Evolutionary conservation across 257 asterid genomes (phyloP).

Genomic region (Verbena officinalis): DNA sequence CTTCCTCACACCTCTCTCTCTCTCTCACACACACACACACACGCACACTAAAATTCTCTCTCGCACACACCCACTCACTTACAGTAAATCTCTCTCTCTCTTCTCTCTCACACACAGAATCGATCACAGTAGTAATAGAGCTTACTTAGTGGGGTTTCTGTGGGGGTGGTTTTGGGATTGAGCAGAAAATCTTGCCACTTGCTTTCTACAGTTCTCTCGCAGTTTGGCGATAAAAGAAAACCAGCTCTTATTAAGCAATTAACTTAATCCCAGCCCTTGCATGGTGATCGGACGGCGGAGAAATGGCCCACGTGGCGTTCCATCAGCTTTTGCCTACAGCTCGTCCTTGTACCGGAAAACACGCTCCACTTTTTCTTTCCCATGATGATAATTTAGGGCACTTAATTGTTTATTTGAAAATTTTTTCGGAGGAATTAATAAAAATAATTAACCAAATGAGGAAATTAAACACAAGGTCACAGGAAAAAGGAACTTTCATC

Average conservation of each 20-base stretch:
- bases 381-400: slow-evolving; percentile 20
- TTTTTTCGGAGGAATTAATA: slow-evolving; percentile 1
- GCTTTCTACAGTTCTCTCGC: slow-evolving; percentile 52
- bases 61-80: not conserved
- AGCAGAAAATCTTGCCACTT: slow-evolving; percentile 40
- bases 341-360: slow-evolving; percentile 79
- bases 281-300: slow-evolving; percentile 35
- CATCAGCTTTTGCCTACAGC: slow-evolving; percentile 61
- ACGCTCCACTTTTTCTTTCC: slow-evolving; percentile 42
- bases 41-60: too few relatives aligned
- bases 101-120: too few relatives aligned
- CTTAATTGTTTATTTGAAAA: not conserved
- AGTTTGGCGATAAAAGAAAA: slow-evolving; percentile 40
- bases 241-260: slow-evolving; percentile 20
- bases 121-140: too few relatives aligned
- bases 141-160: not conserved
- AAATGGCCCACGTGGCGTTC: slow-evolving; percentile 40
- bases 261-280: slow-evolving; percentile 47
- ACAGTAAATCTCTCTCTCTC: not conserved
- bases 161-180: not conserved
- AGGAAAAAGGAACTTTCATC: slow-evolving; percentile 1
- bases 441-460: slow-evolving; percentile 44
- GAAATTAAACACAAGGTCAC: slow-evolving; percentile 32
- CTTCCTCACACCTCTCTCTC: not conserved
- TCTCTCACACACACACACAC: slow-evolving; percentile 35